Percentiles rank a stretch among this genome's conserved stretches.
phyloP scores from a whole-genome alignment of 768 basidiomycete genomes.

The Piloderma croceum region DNA sequence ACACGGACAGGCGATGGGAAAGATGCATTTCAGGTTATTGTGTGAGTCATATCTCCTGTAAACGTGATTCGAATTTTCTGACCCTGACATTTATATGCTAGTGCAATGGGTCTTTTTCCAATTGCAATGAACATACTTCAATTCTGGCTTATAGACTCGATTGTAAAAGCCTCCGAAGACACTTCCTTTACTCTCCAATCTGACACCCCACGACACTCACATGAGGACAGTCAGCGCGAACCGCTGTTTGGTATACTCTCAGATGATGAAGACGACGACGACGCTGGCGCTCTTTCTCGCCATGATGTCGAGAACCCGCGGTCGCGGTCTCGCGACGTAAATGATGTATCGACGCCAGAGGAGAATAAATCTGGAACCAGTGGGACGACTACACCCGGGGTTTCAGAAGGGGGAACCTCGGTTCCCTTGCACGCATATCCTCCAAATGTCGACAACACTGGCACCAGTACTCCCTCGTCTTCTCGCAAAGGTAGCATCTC shows the following conservation, averaged over 20 bases:
- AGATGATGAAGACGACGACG: constrained; percentile 53
- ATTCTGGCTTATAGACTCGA: constrained; percentile 93
- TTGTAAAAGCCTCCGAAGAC: constrained; percentile 67
- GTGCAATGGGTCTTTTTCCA: constrained; percentile 89
- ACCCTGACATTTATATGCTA: constrained; percentile 26
- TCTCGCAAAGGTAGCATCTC: constrained; percentile 24
- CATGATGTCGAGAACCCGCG: constrained; percentile 45
- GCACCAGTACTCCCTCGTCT: constrained; percentile 30
- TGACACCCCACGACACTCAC: constrained; percentile 30
- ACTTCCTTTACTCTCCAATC: constrained; percentile 34
- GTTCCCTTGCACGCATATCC: constrained; percentile 54
- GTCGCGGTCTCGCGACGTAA: constrained; percentile 2
- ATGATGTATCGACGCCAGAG: constrained; percentile 6
- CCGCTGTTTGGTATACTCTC: constrained; percentile 53
- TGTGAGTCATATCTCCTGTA: constrained; percentile 45
- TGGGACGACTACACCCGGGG: constrained; percentile 38
- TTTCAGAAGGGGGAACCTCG: constrained; percentile 7
- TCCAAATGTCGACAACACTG: constrained; percentile 44
- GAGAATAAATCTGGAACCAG: constrained; percentile 20
- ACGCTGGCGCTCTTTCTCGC: constrained; percentile 16
- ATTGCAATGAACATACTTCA: constrained; percentile 85
- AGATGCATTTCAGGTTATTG: constrained; percentile 60
- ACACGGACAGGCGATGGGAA: constrained; percentile 57
- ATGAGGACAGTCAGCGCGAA: constrained; percentile 43
- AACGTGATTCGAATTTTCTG: no score